phyloP scores from a whole-genome alignment of 2,329 filamentous ascomycete genomes.

The Monilinia laxa region DNA sequence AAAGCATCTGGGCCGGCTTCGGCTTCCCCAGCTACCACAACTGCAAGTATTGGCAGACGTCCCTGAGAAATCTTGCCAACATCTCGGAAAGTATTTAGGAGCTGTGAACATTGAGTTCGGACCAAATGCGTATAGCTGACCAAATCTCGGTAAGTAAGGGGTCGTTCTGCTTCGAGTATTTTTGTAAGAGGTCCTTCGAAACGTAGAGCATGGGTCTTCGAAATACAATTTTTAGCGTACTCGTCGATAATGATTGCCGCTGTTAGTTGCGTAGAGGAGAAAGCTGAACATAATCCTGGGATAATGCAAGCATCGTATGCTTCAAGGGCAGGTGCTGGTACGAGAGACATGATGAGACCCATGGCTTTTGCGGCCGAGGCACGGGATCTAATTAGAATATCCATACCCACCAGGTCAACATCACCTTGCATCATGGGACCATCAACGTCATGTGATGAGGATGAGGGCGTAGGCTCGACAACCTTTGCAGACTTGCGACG shows the following conservation, averaged over 20 bases:
- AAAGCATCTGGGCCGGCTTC: conserved; percentile 93
- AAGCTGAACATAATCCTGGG: conserved; percentile 67
- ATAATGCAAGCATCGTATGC: conserved; percentile 65
- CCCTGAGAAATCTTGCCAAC: conserved; percentile 75
- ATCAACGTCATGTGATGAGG: conserved; percentile 90
- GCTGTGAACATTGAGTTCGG: conserved; percentile 84
- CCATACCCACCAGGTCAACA: conserved; percentile 87
- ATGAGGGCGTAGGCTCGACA: conserved; percentile 62
- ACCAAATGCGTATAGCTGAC: conserved; percentile 87
- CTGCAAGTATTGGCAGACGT: conserved; percentile 77
- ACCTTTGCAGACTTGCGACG: conserved; percentile 82
- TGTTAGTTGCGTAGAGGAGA: conserved; percentile 82
- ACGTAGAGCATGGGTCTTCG: conserved; percentile 53
- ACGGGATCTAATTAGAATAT: conserved; percentile 83
- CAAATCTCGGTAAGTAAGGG: conserved; percentile 82
- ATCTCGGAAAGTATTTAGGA: conserved; percentile 89
- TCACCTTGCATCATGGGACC: conserved; percentile 98
- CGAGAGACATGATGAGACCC: conserved; percentile 75
- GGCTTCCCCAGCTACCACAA: conserved; percentile 89
- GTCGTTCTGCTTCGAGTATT: conserved; percentile 79
- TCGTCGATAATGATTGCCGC: conserved; percentile 85
- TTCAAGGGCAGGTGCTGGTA: conserved; percentile 63
- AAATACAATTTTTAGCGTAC: conserved; percentile 64
- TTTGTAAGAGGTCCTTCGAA: conserved; percentile 67
- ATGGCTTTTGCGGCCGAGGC: conserved; percentile 85